Base-by-base conservation (phyloP, 495 filamentous ascomycete species). In the Chaetomium cochliodes region DNA sequence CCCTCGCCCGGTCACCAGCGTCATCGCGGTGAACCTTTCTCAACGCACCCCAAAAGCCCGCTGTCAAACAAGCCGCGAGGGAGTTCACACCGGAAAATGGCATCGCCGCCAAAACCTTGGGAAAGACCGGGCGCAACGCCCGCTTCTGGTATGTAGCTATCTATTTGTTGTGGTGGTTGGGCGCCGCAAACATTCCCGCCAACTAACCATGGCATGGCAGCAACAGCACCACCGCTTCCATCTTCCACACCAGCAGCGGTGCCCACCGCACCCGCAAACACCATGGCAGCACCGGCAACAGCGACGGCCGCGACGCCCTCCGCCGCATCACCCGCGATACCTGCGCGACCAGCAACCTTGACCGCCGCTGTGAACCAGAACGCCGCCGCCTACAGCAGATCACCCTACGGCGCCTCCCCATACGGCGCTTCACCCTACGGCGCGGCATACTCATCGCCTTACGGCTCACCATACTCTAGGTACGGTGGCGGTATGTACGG, bases 51-150 rank as follows among this genome's bases (percentile, higher is more conserved):
- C 22, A 47, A 55, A 59, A 30, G 20, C 22, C 30, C 30, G 13
- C 54, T 16, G 25, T 12, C 61, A 18, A 8, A 42, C 46, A 23
- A 39, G 12, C 11, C 42, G 22, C 15, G 51, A 58, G 56, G 4
- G 8, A 39, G 3, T 33, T 41, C 62, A 49, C 62, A 58, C 7
- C 62, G 62, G 37, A 69, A 28, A 20, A 82, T 83, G 81, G 85
- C 86, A 67, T 93, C 93, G 78, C 93, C 93, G 69, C 93, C 93
- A 42, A 98, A 98, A 79, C 93, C 93, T 22, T 98, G 93, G 93
- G 93, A 98, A 79, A 86, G 87, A 74, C 84, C 85, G 62, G 89
- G 91, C 74, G 85, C 85, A 53, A 74, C 79, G 58, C 74, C 83
- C 64, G 78, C 83, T 80, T 75, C 75, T 69, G 77, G 81, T 87